Base-by-base conservation (phyloP, 305 asterid species). In the Plantago rigida region DNA sequence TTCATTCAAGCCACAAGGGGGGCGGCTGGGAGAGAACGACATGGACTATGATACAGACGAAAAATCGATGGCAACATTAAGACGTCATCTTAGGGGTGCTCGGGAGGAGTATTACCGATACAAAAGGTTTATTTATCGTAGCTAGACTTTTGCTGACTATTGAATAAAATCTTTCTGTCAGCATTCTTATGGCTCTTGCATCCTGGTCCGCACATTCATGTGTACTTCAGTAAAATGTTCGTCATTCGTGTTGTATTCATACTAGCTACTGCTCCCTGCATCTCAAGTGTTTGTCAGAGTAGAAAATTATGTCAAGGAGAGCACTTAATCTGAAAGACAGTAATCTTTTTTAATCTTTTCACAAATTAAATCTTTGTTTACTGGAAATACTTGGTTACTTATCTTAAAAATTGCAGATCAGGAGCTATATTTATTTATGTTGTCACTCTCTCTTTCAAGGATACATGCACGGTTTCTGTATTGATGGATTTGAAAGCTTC, bases 1-100 rank as follows among this genome's bases (percentile, higher is more conserved):
- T 66, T 84, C 99, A 46, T 92, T 92, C 80, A 92, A 92, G 77
- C 99, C 99, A n/a, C 99, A 89, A 83, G 97, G 99, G 50, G 99
- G 97, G 57, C 84, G 71, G 66, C 66, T 92, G 75, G 99, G 99
- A 63, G 99, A 92, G 78, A 85, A 85, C 80, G 97, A 92, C 76
- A 85, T 92, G 97, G 99, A 92, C 71, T 92, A 92, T 64, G 99
- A 89, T 75, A 82, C 99, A 51, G 99, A 93, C 73, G 96, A 89
- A 76, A 93, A 93, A 79, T 93, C 99, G 51, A 93, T 93, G 99
- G 96, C 99, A 67, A 79, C 95, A 47, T 88, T 93, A 54, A 87
- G 96, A 78, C 86, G 96, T 64, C 87, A 89, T 84, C 91, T 93
- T 59, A 81, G 97, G 59, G 77, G 81, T 60, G 99, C 99, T 68